Base-by-base conservation (phyloP, 768 basidiomycete species). In the Lentinula lateritia region DNA sequence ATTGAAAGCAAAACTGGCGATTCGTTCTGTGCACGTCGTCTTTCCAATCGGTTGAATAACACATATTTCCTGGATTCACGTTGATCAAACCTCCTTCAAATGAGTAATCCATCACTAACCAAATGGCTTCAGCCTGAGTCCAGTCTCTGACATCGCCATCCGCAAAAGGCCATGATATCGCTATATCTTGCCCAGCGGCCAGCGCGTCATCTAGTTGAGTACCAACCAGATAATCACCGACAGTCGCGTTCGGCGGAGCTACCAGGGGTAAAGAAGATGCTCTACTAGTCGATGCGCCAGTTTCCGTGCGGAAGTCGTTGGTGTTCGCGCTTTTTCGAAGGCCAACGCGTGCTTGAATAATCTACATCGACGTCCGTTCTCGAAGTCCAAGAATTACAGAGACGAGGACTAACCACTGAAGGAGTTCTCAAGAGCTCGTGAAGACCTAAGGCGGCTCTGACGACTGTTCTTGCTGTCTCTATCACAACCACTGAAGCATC, bases 71-170 rank as follows among this genome's bases (percentile, higher is more conserved):
- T 95, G 75, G 39, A 35, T 28, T 23, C n/a, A 57, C 9, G 23
- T 39, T 20, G 60, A 43, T 6, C 43, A 28, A 4, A 34, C 13
- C 23, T 4, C 0, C 6, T n/a, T 20, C 23, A 39, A 42, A 50
- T 12, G 12, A 58, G 10, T 23, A 56, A 41, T 35, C n/a, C 35
- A 52, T 39, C 53, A 75, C 86, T 54, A 70, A 94, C 94, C 93
- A 93, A 56, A 97, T 78, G 0, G 93, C 95, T 71, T 96, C 94
- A 16, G 92, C 90, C 65, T 93, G 92, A 18, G 77, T 80, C 86
- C 88, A 96, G 69, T 95, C 89, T 15, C 75, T 78, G 61, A 95
- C 76, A 66, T 84, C 81, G 3, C 85, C 88, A 32, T 89, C 82
- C 50, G 83, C 82, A 67, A 95, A 91, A 2, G 95, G 94, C 90